Evolutionary conservation across 2,329 filamentous ascomycete species (phyloP), one percentile per base, ranked within the genome.

Genomic region (Aplosporella prunicola): DNA sequence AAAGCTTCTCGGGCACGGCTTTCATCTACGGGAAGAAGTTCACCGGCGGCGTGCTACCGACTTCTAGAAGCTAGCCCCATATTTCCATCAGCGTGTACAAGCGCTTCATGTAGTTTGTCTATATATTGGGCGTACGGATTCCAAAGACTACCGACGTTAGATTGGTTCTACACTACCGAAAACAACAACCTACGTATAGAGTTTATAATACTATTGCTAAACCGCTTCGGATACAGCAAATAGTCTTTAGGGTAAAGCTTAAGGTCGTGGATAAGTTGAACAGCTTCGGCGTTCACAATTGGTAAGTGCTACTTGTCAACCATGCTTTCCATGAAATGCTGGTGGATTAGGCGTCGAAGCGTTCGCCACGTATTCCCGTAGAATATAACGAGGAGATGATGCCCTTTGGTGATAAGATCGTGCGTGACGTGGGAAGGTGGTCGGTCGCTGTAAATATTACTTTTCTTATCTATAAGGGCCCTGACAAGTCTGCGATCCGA

Each of bases 171-270:
- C n/a, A n/a, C n/a, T n/a, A n/a, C n/a, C n/a, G n/a, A n/a, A n/a
- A n/a, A n/a, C n/a, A n/a, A n/a, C n/a, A n/a, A n/a, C n/a, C n/a
- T n/a, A n/a, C n/a, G n/a, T n/a, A n/a, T n/a, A n/a, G n/a, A n/a
- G n/a, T n/a, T 68, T 15, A 57, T 67, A 35, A 71, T 61, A 41
- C 62, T 66, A 41, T 70, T 71, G 31, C 57, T 66, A 39, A 58
- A 67, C 4, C 69, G 55, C n/a, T n/a, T n/a, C n/a, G n/a, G n/a
- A n/a, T n/a, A n/a, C n/a, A n/a, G n/a, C n/a, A n/a, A n/a, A n/a
- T n/a, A n/a, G n/a, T n/a, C n/a, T 43, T 64, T 64, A 0, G 66
- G 58, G 44, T 69, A 65, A 17, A 55, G 38, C 63, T 68, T 67
- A 25, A 62, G 56, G 13, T 63, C 41, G 13, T 71, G 66, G 1